Conservation (phyloP, 345 rosid genomes). For the Bruguiera sexangula region DNA sequence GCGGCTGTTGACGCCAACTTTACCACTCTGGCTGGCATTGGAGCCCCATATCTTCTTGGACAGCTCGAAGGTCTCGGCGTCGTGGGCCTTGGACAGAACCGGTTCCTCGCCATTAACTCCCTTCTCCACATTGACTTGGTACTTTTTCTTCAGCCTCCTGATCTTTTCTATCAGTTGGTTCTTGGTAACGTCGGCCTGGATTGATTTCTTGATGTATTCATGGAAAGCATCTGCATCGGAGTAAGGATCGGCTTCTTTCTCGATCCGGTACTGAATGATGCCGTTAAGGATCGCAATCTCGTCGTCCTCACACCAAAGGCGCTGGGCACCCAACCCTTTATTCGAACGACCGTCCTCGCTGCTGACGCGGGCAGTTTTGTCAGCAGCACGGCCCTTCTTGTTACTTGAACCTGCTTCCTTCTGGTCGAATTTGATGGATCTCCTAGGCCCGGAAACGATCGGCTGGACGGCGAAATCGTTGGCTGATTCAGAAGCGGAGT, state of each 20-base stretch:
- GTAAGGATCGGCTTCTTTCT: slow-evolving; percentile 28
- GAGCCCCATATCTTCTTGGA: slow-evolving; percentile 40
- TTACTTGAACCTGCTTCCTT: background rate
- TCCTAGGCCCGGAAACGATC: background rate
- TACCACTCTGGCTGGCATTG: background rate
- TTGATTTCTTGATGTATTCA: slow-evolving; percentile 30
- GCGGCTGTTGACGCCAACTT: background rate
- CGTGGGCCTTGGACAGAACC: slow-evolving; percentile 35
- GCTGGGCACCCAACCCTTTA: slow-evolving; percentile 24
- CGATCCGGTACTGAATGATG: slow-evolving; percentile 27
- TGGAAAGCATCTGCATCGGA: slow-evolving; percentile 33
- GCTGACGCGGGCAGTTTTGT: background rate
- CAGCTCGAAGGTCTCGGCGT: slow-evolving; percentile 23
- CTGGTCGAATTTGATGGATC: slow-evolving; percentile 9
- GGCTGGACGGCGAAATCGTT: slow-evolving; percentile 30
- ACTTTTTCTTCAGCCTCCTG: slow-evolving; percentile 46
- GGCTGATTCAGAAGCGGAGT: slow-evolving; percentile 36
- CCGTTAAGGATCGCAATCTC: slow-evolving; percentile 42
- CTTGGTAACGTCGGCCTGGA: slow-evolving; percentile 37
- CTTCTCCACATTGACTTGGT: slow-evolving; percentile 15
- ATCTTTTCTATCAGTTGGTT: slow-evolving; percentile 45
- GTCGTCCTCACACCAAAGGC: slow-evolving; percentile 49
- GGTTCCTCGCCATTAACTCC: slow-evolving; percentile 30
- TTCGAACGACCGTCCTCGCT: slow-evolving; percentile 14
- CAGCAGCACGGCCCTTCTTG: slow-evolving; percentile 5